phyloP scores from a whole-genome alignment of 257 asterid genomes.

The Solanum sparsipilum region DNA sequence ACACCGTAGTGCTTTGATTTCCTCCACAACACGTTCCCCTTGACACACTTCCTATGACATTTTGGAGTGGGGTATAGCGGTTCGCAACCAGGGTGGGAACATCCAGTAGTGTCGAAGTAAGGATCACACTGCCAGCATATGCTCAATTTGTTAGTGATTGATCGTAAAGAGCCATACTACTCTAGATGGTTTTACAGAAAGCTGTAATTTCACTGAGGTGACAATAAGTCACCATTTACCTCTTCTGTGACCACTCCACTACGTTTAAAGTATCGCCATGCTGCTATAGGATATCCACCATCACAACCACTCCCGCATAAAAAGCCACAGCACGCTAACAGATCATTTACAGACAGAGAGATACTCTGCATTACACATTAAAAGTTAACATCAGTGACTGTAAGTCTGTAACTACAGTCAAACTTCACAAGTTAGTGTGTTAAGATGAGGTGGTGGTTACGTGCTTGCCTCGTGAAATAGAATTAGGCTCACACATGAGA shows the following conservation, averaged over 20 bases:
- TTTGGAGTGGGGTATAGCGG: conserved; percentile 78
- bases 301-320: conserved; percentile 93
- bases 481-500: background rate
- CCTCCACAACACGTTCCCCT: conserved; percentile 55
- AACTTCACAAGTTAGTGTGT: background rate
- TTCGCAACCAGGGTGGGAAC: conserved; percentile 96
- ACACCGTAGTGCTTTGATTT: conserved; percentile 61
- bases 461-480: background rate
- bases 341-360: conserved; percentile 86
- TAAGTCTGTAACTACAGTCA: background rate
- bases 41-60: conserved; percentile 57
- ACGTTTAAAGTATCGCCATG: conserved; percentile 75
- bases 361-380: conserved; percentile 37
- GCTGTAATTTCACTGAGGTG: background rate
- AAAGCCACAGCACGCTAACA: conserved; percentile 83
- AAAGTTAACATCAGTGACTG: background rate
- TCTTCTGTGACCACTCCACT: conserved; percentile 84
- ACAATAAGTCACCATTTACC: conserved; percentile 28
- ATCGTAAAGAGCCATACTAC: background rate
- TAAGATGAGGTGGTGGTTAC: background rate
- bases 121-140: conserved; percentile 78
- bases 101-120: conserved; percentile 78
- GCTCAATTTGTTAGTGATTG: background rate
- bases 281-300: conserved; percentile 80
- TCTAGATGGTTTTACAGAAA: background rate